Evolutionary conservation across 1,284 basidiomycete species (phyloP), one percentile per base, ranked within the genome.

Genomic region (Serendipita sp.): DNA sequence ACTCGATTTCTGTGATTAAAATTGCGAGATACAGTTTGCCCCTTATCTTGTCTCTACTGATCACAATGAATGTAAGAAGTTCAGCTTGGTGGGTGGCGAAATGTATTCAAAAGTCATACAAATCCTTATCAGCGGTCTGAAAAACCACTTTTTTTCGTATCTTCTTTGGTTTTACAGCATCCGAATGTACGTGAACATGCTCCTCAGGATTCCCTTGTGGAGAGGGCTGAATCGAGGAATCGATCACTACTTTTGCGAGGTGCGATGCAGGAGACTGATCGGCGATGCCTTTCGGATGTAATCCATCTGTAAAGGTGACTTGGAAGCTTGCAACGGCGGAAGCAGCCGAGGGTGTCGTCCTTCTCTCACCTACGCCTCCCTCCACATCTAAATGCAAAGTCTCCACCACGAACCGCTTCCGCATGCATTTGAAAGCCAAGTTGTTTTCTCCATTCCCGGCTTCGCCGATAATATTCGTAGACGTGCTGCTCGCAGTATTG

Each of bases 321-420:
- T 72, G 71, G 62, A 70, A 49, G 26, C 66, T 65, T n/a, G 67
- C 68, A 2, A 67, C 64, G 43, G 65, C 73, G 15, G 72, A 63
- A n/a, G 76, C 74, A 12, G 45, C 45, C 29, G 38, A 38, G 29
- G 82, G 78, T 1, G 77, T 82, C 10, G 90, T 93, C 65, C 89
- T 78, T 65, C 93, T 78, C 72, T 96, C 94, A 12, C 85, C 81
- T 3, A 92, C 85, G 3, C 93, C 93, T 8, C 93, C 94, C 71
- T 96, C 93, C 2, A 93, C 80, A 70, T 94, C 95, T 10, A 97
- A 78, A 75, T 96, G 92, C 64, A 97, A 76, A 26, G 93, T 97
- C 75, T 98, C 94, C 67, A 98, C 83, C 26, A 95, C 78, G 60
- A 97, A 77, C 43, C 90, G 76, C 71, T 91, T 93, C 65, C 94